Base-by-base conservation (phyloP, 106 monocot genomes). In the Platanthera guangdongensis region DNA sequence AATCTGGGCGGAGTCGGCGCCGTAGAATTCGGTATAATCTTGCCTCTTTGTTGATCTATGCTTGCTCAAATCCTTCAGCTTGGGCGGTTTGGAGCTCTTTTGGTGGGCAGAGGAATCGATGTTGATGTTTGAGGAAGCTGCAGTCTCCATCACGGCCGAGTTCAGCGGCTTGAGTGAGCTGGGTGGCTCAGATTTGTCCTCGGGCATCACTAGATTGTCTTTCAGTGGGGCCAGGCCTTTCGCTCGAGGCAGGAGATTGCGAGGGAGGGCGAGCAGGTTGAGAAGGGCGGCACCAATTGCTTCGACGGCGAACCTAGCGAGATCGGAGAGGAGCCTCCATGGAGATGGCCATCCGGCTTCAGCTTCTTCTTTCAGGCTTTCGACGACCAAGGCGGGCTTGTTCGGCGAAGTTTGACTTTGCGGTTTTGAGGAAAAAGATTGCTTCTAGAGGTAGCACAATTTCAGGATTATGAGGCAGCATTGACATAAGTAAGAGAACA, bases 11-110 rank as follows among this genome's bases (percentile, higher is more conserved):
- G 78, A 54, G 72, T 91, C 93, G 4, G 87, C 62, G 16, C 88
- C 87, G 60, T 99, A 99, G 77, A 99, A 99, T 9, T 94, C 92
- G 5, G 83, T 71, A 68, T 68, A 94, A 4, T 99, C 99, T 77
- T 87, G 94, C 57, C 90, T 84, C 80, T 91, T 99, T 3, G 92
- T 90, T 55, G 88, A 85, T 49, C 94, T 81, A 39, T 92, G 99
- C 83, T 94, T 94, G 28, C 77, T 68, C 22, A 88, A 76, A 78
- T 99, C 99, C 80, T 85, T 99, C 51, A 73, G 80, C 77, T 85
- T 87, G 25, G 89, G 80, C 67, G 79, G 50, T 78, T 92, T 94
- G 80, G 75, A 82, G 52, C 73, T 83, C 79, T 94, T 99, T 78
- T 85, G 88, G 50, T 80, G 74, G 2, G 80, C 77, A 77, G 88